A percentile compares a stretch with the other conserved stretches of the same genome.
phyloP scores from a whole-genome alignment of 2,329 filamentous ascomycete genomes.

The Neonectria neomacrospora region DNA sequence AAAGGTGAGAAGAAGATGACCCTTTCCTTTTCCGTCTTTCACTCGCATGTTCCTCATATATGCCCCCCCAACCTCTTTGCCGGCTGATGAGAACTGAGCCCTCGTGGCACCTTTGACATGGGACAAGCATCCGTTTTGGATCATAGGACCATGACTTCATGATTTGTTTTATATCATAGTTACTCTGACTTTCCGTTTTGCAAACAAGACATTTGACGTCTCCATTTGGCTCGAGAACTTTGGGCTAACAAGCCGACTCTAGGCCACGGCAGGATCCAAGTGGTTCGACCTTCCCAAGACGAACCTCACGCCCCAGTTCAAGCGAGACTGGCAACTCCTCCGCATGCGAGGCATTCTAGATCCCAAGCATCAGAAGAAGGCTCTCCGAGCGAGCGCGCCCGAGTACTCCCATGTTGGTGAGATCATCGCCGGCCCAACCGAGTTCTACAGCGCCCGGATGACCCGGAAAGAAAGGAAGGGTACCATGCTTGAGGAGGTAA shows the following conservation, averaged over 20 bases:
- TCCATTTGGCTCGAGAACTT: not conserved
- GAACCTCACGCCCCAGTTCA: conserved; percentile 83
- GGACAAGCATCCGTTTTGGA: conserved; percentile 55
- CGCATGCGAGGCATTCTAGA: conserved; percentile 91
- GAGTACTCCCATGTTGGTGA: conserved; percentile 91
- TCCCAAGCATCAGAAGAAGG: conserved; percentile 93
- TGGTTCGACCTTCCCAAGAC: conserved; percentile 94
- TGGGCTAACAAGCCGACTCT: conserved; percentile 30
- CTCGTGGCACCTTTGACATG: conserved; percentile 52
- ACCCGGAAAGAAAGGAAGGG: conserved; percentile 88
- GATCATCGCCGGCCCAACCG: conserved; percentile 87
- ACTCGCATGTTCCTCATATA: not conserved
- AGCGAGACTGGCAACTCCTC: conserved; percentile 88
- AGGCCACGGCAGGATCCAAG: conserved; percentile 75
- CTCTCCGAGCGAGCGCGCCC: conserved; percentile 73
- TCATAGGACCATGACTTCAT: conserved; percentile 68
- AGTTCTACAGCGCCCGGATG: conserved; percentile 84
- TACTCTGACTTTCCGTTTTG: conserved; percentile 69
- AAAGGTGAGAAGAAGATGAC: conserved; percentile 44
- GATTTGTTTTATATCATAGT: conserved; percentile 72
- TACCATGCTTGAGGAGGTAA: conserved; percentile 86
- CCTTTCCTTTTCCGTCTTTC: not conserved
- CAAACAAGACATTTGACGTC: conserved; percentile 18
- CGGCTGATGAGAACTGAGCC: conserved; percentile 55
- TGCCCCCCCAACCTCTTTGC: conserved; percentile 15